These are phyloP conservation scores for Cyclocybe aegerita DNA, from an alignment of 768 basidiomycete genomes.

Conservation along the genomic window DNA sequence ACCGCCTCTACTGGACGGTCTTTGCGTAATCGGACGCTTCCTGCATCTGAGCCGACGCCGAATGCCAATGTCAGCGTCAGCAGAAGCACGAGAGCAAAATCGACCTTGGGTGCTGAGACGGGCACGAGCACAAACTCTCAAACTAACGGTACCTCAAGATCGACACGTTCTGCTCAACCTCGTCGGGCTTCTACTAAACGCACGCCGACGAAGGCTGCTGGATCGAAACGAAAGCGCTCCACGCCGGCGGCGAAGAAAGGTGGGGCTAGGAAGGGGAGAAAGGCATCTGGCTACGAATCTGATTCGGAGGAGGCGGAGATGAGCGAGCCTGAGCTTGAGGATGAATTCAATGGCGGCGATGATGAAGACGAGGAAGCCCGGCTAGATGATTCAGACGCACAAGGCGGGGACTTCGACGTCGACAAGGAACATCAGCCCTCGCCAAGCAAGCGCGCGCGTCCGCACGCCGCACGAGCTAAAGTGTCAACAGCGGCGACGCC, in stretches of 20 bases:
- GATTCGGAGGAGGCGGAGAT: constrained; percentile 5
- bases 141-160: constrained; percentile 10
- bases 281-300: constrained; percentile 3
- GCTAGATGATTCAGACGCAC: constrained; percentile 20
- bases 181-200: neutral
- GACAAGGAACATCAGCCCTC: constrained; percentile 15
- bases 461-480: constrained; percentile 16
- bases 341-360: neutral
- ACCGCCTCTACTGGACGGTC: neutral
- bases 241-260: too few relatives aligned
- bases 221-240: too few relatives aligned
- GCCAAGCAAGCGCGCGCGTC: constrained; percentile 32
- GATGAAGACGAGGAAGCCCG: constrained; percentile 21
- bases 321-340: neutral
- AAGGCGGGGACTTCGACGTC: constrained; percentile 14
- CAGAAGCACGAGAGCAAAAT: neutral
- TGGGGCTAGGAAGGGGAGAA: too few relatives aligned
- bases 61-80: neutral
- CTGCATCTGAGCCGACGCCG: neutral
- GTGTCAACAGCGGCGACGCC: constrained; percentile 11
- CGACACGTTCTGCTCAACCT: neutral
- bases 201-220: constrained; percentile 1
- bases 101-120: too few relatives aligned
- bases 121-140: neutral
- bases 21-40: neutral